Percentiles rank a stretch among this genome's conserved stretches.
Evolutionary conservation across 2,329 filamentous ascomycete genomes (phyloP).

Genomic region (Aspergillus costaricaensis): DNA sequence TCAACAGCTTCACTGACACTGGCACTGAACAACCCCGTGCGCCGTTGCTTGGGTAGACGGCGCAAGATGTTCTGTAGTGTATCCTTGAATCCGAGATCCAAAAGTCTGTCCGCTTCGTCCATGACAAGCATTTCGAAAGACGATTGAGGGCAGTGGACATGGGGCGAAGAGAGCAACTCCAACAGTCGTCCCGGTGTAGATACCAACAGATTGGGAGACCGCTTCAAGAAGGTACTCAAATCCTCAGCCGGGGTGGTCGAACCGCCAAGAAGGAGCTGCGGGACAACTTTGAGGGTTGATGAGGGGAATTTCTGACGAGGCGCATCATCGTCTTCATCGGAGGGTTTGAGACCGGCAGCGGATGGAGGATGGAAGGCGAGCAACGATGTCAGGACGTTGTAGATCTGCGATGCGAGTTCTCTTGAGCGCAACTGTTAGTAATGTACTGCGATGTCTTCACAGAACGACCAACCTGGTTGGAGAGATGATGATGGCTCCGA

Average conservation of each 20-base stretch:
- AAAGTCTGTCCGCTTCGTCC: constrained; percentile 88
- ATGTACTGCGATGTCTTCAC: background rate
- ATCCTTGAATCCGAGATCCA: constrained; percentile 92
- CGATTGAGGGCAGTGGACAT: constrained; percentile 84
- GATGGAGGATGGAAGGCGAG: constrained; percentile 82
- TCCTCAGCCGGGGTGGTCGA: constrained; percentile 82
- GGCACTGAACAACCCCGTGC: constrained; percentile 92
- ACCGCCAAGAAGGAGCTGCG: constrained; percentile 86
- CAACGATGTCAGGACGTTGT: constrained; percentile 74
- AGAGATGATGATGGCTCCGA: constrained; percentile 87
- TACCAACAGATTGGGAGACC: constrained; percentile 84
- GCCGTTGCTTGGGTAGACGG: constrained; percentile 84
- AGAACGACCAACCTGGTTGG: constrained; percentile 62
- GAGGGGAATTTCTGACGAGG: constrained; percentile 43
- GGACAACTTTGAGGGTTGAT: constrained; percentile 65
- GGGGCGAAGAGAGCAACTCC: constrained; percentile 80
- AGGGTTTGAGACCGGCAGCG: constrained; percentile 50
- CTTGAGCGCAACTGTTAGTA: constrained; percentile 43
- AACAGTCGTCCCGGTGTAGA: constrained; percentile 88
- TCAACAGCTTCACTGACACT: constrained; percentile 94
- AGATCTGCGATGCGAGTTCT: constrained; percentile 88
- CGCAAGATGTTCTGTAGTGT: constrained; percentile 84
- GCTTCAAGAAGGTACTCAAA: constrained; percentile 77
- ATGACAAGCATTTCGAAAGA: constrained; percentile 90
- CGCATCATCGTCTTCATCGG: constrained; percentile 48